Conservation (phyloP, 2,329 filamentous ascomycete species). For the Fusarium tupiense region DNA sequence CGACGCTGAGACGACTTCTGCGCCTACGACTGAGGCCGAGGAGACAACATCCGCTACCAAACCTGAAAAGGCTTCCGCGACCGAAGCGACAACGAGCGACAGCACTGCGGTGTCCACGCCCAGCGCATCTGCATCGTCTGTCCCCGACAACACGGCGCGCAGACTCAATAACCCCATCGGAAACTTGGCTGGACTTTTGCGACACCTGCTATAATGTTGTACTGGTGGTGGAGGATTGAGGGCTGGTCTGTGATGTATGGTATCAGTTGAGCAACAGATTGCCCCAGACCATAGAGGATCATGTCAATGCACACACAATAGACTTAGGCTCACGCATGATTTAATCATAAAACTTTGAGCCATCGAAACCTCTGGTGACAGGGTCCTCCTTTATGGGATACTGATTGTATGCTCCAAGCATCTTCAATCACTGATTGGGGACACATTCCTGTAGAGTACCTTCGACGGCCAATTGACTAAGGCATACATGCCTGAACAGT, state of each 20-base stretch:
- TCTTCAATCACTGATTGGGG: neutral
- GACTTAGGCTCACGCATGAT: neutral
- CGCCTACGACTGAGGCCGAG: neutral
- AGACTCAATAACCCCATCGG: constrained; percentile 15
- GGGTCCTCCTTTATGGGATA: neutral
- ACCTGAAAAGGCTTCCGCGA: neutral
- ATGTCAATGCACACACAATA: neutral
- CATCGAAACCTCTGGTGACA: neutral
- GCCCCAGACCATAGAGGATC: neutral
- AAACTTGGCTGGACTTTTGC: neutral
- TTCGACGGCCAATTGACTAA: too few relatives aligned
- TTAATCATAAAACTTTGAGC: neutral
- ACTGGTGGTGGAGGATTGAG: too few relatives aligned
- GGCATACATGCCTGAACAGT: neutral
- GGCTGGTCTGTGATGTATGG: neutral
- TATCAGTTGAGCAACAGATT: neutral
- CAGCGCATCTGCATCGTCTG: neutral
- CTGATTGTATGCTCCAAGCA: neutral
- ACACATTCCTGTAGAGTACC: too few relatives aligned
- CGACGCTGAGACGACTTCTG: neutral
- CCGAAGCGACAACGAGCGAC: neutral
- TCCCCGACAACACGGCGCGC: constrained; percentile 11
- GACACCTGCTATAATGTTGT: neutral
- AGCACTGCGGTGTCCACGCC: neutral
- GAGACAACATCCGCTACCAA: neutral